Conservation (phyloP, 1,284 basidiomycete genomes). For the Cutaneotrichosporon mucoides region DNA sequence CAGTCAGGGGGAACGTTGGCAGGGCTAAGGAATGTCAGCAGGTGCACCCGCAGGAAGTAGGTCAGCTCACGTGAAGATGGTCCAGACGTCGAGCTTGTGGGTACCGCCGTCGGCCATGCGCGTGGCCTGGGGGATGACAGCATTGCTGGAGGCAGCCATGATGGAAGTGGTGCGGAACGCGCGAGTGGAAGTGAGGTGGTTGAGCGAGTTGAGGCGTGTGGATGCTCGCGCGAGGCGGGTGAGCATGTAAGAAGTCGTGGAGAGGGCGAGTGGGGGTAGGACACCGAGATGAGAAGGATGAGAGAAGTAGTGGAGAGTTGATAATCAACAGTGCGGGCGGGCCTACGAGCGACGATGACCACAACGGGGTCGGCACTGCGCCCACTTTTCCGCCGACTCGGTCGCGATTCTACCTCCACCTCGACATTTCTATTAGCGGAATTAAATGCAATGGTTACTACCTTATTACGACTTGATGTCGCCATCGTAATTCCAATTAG, state of each 20-base stretch:
- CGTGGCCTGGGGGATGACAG: conserved; percentile 37
- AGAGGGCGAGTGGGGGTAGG: no score
- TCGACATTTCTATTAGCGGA: background rate
- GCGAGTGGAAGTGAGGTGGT: conserved; percentile 1
- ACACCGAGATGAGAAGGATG: background rate
- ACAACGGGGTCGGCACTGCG: no score
- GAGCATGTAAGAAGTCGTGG: conserved; percentile 1
- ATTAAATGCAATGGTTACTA: background rate
- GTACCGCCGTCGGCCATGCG: conserved; percentile 47
- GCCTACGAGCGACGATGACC: no score
- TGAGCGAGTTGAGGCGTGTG: background rate
- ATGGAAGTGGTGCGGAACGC: conserved; percentile 13
- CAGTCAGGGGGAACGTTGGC: conserved; percentile 79
- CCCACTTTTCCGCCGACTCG: no score
- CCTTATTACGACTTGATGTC: no score
- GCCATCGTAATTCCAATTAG: no score
- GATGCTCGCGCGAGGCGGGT: background rate
- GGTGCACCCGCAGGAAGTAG: no score
- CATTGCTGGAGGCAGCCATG: conserved; percentile 28
- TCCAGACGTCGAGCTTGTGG: conserved; percentile 75
- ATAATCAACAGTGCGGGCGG: no score
- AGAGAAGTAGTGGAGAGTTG: background rate
- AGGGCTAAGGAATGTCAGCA: conserved; percentile 54
- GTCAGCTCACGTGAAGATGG: conserved; percentile 73
- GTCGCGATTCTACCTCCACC: background rate